Conservation (phyloP, 345 rosid genomes). For the Combretum micranthum region DNA sequence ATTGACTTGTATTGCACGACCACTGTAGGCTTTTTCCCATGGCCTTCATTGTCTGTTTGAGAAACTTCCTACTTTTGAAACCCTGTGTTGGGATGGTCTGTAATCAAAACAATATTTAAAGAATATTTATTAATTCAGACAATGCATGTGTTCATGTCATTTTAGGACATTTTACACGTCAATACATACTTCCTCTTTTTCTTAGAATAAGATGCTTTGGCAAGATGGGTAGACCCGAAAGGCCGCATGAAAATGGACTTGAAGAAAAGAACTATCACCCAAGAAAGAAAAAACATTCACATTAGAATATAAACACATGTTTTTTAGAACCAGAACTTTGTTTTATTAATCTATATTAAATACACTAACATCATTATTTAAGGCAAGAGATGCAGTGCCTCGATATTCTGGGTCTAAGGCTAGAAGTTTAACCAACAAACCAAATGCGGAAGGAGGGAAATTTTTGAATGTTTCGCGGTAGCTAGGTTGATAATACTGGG, state of each 20-base stretch:
- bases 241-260: conserved; percentile 46
- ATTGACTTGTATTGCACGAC: conserved; percentile 14
- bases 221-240: conserved; percentile 41
- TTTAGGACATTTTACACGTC: no score
- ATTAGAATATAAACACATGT: no score
- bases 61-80: conserved; percentile 13
- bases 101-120: background rate
- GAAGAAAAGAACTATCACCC: conserved; percentile 44
- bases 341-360: no score
- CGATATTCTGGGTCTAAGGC: conserved; percentile 63
- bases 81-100: background rate
- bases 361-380: conserved; percentile 47
- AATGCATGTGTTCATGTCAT: no score
- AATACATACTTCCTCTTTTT: conserved; percentile 29
- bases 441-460: conserved; percentile 49
- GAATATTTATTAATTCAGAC: background rate
- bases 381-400: conserved; percentile 67
- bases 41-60: conserved; percentile 12
- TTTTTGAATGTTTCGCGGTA: conserved; percentile 53
- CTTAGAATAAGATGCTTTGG: conserved; percentile 16
- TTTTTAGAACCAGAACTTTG: no score
- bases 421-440: conserved; percentile 50
- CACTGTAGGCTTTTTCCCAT: conserved; percentile 8
- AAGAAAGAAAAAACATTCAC: background rate
- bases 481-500: conserved; percentile 60